These are phyloP conservation scores for Kodamaea laetipori DNA, from an alignment of 805 yeast genomes.

Conservation along the genomic window DNA sequence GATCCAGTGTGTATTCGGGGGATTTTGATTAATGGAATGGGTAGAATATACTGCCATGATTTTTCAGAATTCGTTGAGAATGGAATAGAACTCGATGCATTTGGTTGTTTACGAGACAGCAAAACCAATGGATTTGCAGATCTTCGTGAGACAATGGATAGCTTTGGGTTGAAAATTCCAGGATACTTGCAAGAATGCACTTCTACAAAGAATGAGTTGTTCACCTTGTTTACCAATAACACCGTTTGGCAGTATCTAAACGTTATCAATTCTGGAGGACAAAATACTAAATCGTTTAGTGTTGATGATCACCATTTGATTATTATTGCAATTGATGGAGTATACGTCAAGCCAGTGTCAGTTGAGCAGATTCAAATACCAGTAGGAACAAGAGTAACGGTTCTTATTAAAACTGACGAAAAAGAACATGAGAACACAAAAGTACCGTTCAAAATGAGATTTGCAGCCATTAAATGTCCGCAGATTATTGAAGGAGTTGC, in stretches of 20 bases:
- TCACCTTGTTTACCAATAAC: conserved; percentile 24
- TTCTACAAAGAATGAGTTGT: conserved; percentile 21
- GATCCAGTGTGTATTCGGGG: conserved; percentile 38
- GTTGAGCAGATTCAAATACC: conserved; percentile 32
- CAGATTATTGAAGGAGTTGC: conserved; percentile 33
- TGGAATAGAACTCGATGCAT: conserved; percentile 16
- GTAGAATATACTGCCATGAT: conserved; percentile 26
- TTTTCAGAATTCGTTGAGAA: conserved; percentile 14
- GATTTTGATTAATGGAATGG: conserved; percentile 34
- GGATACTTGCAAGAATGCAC: conserved; percentile 27
- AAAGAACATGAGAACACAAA: conserved; percentile 11
- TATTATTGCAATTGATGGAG: conserved; percentile 36
- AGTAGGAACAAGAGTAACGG: conserved; percentile 33
- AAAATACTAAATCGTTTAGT: conserved; percentile 33
- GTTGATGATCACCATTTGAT: conserved; percentile 34
- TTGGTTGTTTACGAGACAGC: conserved; percentile 25
- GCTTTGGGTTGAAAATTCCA: conserved; percentile 24
- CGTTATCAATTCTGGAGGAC: conserved; percentile 37
- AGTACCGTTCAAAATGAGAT: conserved; percentile 27
- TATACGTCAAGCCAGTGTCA: conserved; percentile 26
- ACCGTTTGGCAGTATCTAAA: conserved; percentile 28
- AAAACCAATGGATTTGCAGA: conserved; percentile 17
- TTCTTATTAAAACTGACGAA: conserved; percentile 25
- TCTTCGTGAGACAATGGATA: conserved; percentile 16
- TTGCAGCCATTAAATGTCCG: conserved; percentile 30